A percentile compares a stretch with the other conserved stretches of the same genome.
These are phyloP conservation scores for Sarocladium strictum DNA, from an alignment of 2,329 filamentous ascomycete genomes.

Conservation along the genomic window DNA sequence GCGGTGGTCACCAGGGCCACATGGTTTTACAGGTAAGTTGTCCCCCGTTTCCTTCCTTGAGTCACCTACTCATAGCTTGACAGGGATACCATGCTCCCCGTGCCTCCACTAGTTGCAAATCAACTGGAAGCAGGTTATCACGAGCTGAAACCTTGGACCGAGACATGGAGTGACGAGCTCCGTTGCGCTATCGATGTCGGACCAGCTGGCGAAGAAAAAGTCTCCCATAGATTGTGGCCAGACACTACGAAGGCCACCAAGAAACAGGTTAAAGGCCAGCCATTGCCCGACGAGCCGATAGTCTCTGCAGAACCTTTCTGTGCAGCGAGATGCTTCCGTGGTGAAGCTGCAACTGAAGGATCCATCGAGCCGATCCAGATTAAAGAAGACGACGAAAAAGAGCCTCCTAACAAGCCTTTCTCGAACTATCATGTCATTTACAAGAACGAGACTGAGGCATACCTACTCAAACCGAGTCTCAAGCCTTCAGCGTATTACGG, in stretches of 20 bases:
- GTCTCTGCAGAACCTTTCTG: slow-evolving; percentile 53
- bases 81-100: slow-evolving; percentile 80
- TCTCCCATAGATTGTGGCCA: slow-evolving; percentile 78
- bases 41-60: neutral
- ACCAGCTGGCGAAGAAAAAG: slow-evolving; percentile 83
- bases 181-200: slow-evolving; percentile 87
- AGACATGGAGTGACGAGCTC: slow-evolving; percentile 89
- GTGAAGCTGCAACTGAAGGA: slow-evolving; percentile 53
- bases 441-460: slow-evolving; percentile 69
- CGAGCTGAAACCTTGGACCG: slow-evolving; percentile 79
- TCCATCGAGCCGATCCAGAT: slow-evolving; percentile 29
- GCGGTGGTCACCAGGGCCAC: slow-evolving; percentile 78
- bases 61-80: slow-evolving; percentile 13
- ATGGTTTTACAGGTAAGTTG: slow-evolving; percentile 78
- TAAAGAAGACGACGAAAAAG: slow-evolving; percentile 28
- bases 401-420: slow-evolving; percentile 52
- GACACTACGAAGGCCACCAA: slow-evolving; percentile 24
- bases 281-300: slow-evolving; percentile 24
- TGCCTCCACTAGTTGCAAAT: slow-evolving; percentile 81
- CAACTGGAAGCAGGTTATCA: slow-evolving; percentile 87
- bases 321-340: slow-evolving; percentile 52
- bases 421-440: slow-evolving; percentile 80
- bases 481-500: slow-evolving; percentile 82
- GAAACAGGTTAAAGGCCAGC: slow-evolving; percentile 10
- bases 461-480: slow-evolving; percentile 78